These are phyloP conservation scores for Agaricales sp. DNA, from an alignment of 1,284 basidiomycete species.

Conservation along the genomic window DNA sequence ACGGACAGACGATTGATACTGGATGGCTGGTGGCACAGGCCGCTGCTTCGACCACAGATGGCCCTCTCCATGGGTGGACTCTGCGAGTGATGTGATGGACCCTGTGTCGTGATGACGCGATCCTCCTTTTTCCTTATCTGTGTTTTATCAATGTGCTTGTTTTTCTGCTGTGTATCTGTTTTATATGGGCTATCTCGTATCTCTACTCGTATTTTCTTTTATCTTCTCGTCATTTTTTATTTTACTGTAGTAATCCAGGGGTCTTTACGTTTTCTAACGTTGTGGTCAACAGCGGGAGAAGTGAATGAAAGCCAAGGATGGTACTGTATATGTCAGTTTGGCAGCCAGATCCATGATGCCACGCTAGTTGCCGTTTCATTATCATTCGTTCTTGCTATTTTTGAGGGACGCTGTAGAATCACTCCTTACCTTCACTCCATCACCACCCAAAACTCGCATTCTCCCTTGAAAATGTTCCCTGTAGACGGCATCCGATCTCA, in stretches of 20 bases:
- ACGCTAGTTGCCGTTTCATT: too few relatives aligned
- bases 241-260: neutral
- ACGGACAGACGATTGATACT: constrained; percentile 1
- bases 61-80: neutral
- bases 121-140: neutral
- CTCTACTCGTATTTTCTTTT: neutral
- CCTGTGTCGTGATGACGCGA: neutral
- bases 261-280: too few relatives aligned
- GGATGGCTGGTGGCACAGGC: neutral
- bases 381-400: too few relatives aligned
- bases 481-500: constrained; percentile 63
- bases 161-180: neutral
- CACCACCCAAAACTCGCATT: constrained; percentile 12
- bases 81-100: neutral
- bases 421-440: neutral
- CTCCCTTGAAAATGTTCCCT: constrained; percentile 32
- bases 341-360: neutral
- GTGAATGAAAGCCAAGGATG: too few relatives aligned
- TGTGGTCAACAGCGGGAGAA: too few relatives aligned
- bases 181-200: neutral
- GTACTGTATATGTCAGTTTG: too few relatives aligned
- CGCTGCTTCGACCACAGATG: neutral
- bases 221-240: neutral
- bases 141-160: neutral
- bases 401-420: neutral